These are phyloP conservation scores for Aspergillus intermedius DNA, from an alignment of 2,329 filamentous ascomycete species.

Conservation along the genomic window DNA sequence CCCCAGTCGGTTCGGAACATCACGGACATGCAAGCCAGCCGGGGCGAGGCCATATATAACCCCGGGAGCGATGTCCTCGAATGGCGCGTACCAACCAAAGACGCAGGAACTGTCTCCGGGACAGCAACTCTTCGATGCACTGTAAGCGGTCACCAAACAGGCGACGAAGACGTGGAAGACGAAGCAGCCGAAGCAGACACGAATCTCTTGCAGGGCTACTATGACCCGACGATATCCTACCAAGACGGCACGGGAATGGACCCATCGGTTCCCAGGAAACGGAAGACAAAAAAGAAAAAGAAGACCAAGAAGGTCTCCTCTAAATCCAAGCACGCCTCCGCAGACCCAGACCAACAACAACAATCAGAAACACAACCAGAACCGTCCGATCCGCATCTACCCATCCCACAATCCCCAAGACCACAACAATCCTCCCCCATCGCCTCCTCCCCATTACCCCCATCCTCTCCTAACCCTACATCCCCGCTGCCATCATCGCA, in stretches of 20 bases:
- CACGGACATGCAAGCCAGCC: constrained; percentile 70
- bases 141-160: constrained; percentile 59
- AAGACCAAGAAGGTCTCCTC: constrained; percentile 24
- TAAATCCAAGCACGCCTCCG: constrained; percentile 1
- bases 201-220: constrained; percentile 41
- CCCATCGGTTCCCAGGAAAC: constrained; percentile 21
- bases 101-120: constrained; percentile 60
- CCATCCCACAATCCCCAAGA: neutral
- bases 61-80: constrained; percentile 66
- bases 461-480: constrained; percentile 7
- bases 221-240: constrained; percentile 35
- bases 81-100: constrained; percentile 76
- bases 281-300: constrained; percentile 34
- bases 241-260: constrained; percentile 15
- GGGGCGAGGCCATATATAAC: constrained; percentile 77
- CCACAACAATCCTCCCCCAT: constrained; percentile 9
- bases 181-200: constrained; percentile 28
- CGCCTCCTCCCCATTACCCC: constrained; percentile 8
- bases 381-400: neutral
- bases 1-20: constrained; percentile 74
- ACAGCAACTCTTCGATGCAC: constrained; percentile 73
- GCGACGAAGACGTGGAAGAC: constrained; percentile 43
- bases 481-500: constrained; percentile 7
- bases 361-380: neutral
- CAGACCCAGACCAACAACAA: constrained; percentile 5